Evolutionary conservation across 768 basidiomycete genomes (phyloP).

Genomic region (Termitomyces sp.): DNA sequence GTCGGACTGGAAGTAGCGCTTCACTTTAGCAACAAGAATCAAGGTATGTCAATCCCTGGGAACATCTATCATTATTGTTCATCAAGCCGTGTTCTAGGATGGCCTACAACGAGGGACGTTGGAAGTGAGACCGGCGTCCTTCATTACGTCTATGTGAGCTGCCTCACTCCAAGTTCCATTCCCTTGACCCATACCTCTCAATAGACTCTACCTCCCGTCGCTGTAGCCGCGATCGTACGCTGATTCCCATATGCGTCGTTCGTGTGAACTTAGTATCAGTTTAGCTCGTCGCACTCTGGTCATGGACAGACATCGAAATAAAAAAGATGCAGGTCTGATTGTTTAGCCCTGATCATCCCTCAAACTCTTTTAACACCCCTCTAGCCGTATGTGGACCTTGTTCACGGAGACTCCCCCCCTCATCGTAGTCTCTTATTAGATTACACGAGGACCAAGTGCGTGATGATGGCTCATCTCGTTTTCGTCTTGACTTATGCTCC

Average conservation of each 20-base stretch:
- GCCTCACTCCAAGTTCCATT: background rate
- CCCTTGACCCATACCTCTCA: background rate
- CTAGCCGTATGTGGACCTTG: conserved; percentile 56
- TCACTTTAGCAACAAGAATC: conserved; percentile 40
- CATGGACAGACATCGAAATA: conserved; percentile 56
- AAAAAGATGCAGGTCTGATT: conserved; percentile 48
- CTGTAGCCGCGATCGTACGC: conserved; percentile 41
- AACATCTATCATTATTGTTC: background rate
- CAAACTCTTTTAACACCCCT: background rate
- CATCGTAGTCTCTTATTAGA: conserved; percentile 50
- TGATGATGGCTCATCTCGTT: background rate
- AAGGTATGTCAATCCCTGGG: conserved; percentile 25
- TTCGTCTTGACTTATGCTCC: background rate
- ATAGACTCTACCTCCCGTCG: conserved; percentile 51
- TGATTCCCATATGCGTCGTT: background rate
- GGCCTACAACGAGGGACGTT: conserved; percentile 33
- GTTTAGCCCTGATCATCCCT: background rate
- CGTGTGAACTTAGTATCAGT: background rate
- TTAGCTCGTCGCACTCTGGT: conserved; percentile 46
- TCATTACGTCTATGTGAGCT: conserved; percentile 53
- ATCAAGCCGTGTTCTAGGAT: conserved; percentile 29
- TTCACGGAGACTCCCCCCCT: conserved; percentile 50
- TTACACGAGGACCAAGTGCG: conserved; percentile 50
- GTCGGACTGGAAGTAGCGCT: conserved; percentile 45
- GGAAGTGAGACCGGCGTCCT: conserved; percentile 31